Evolutionary conservation across 2,329 filamentous ascomycete species (phyloP).

Genomic region (Colletotrichum camelliae): DNA sequence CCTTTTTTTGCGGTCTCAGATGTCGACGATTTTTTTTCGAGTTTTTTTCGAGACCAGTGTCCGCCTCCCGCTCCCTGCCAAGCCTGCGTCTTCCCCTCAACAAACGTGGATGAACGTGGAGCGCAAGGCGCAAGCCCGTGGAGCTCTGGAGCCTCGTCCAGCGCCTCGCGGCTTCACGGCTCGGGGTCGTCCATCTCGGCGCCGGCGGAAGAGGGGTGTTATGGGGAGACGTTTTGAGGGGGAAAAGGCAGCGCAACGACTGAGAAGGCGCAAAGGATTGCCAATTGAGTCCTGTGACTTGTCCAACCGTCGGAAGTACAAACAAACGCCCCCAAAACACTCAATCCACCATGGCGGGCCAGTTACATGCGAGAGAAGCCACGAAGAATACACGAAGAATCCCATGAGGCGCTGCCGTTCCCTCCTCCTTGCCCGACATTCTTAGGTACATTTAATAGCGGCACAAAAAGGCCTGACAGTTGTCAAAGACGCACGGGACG

Average conservation of each 20-base stretch:
- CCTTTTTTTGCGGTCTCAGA: slow-evolving; percentile 6
- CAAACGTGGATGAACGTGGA: neutral
- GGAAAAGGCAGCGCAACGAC: neutral
- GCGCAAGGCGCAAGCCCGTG: slow-evolving; percentile 1
- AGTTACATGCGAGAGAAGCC: slow-evolving; percentile 13
- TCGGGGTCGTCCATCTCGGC: neutral
- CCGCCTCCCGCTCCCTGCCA: neutral
- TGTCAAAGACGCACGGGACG: neutral
- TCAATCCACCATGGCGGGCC: neutral
- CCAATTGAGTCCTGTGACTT: neutral
- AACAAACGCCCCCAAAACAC: neutral
- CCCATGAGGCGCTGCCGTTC: neutral
- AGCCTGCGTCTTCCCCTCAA: neutral
- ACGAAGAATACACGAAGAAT: slow-evolving; percentile 17
- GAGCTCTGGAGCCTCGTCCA: slow-evolving; percentile 4
- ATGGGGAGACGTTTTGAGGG: neutral
- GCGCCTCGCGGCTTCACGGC: neutral
- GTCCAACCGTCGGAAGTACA: neutral
- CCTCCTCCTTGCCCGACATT: neutral
- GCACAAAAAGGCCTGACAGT: neutral
- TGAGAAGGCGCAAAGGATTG: neutral
- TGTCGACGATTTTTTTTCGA: neutral
- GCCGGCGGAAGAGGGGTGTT: neutral
- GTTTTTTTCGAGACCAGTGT: neutral
- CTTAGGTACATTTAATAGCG: neutral